These are phyloP conservation scores for Limnanthes douglasii DNA, from an alignment of 345 rosid genomes.

Conservation along the genomic window DNA sequence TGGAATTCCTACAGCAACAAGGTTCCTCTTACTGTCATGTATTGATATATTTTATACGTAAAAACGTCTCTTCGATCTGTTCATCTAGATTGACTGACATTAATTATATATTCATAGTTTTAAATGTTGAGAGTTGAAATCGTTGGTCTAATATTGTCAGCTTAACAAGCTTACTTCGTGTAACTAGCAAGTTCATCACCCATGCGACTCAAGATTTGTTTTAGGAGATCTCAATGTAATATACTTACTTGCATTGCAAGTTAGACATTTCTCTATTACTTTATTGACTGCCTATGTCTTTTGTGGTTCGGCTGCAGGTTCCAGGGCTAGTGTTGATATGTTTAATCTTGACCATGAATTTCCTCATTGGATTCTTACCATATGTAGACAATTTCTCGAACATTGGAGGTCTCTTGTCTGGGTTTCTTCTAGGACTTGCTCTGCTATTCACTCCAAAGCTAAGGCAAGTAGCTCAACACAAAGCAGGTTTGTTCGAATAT, in stretches of 20 bases:
- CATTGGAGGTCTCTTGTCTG: constrained; percentile 68
- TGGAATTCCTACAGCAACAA: constrained; percentile 51
- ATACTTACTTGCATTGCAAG: too few species aligned
- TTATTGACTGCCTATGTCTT: background rate
- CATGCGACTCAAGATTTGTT: too few species aligned
- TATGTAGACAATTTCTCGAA: constrained; percentile 51
- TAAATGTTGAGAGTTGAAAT: too few species aligned
- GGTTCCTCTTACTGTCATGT: too few species aligned
- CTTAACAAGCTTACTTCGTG: too few species aligned
- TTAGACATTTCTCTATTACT: constrained; percentile 4
- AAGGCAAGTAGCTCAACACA: constrained; percentile 25
- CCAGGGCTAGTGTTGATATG: constrained; percentile 36
- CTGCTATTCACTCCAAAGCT: constrained; percentile 46
- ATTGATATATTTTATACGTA: too few species aligned
- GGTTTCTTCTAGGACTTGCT: constrained; percentile 58
- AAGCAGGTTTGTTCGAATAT: constrained; percentile 30
- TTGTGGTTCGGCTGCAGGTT: constrained; percentile 32
- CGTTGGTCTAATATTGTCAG: too few species aligned
- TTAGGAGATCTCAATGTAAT: too few species aligned
- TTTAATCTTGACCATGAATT: constrained; percentile 30
- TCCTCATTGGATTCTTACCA: constrained; percentile 63
- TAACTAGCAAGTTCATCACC: too few species aligned
- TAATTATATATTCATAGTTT: too few species aligned
- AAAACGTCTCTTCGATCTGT: too few species aligned
- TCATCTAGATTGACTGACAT: too few species aligned